Base-by-base conservation (phyloP, 2,329 filamentous ascomycete genomes). In the Zarea fungicola region DNA sequence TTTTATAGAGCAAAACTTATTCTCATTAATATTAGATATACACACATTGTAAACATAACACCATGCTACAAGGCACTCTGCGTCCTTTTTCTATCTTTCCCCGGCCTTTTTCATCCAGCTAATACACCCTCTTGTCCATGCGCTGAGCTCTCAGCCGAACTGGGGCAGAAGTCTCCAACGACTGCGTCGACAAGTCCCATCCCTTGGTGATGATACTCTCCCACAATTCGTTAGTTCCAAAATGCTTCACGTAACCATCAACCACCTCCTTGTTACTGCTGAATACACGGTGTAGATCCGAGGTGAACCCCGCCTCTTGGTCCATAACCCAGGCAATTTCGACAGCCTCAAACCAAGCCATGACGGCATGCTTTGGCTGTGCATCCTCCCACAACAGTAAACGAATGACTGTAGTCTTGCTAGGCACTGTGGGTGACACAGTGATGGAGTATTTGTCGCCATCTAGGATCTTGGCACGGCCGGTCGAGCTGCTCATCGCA, bases 311-410 rank as follows among this genome's bases (percentile, higher is more conserved):
- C 1, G 36, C 36, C 22, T 46, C 50, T 31, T 57, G 51, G 1
- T 58, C 51, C 58, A 64, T 62, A 2, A 57, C 47, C 64, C 65
- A 68, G 2, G 66, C 65, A 14, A 64, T 60, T 36, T 69, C 62
- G 60, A 70, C 58, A 16, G 65, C 65, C 49, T 56, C 56, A 29
- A 67, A 67, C 69, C 68, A 72, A 1, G 65, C 65, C 16, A 57
- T 52, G 2, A 70, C 56, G 11, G 60, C 61, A 26, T 70, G 60
- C 2, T 52, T 40, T 0, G 65, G 58, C 16, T 55, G 50, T 1
- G 62, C 58, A 0, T 57, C 59, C 7, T 61, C 54, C 58, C 61
- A 66, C 9, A 71, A 62, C 19, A 71, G 56, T 35, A 70, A 62
- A 36, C 62, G 64, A 4, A 48, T 28, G 55, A 70, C 64, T 3